Percentiles rank a stretch among this genome's conserved stretches.
Conservation (phyloP, 108 stramenopile genomes). For the Conticribra guillardii region DNA sequence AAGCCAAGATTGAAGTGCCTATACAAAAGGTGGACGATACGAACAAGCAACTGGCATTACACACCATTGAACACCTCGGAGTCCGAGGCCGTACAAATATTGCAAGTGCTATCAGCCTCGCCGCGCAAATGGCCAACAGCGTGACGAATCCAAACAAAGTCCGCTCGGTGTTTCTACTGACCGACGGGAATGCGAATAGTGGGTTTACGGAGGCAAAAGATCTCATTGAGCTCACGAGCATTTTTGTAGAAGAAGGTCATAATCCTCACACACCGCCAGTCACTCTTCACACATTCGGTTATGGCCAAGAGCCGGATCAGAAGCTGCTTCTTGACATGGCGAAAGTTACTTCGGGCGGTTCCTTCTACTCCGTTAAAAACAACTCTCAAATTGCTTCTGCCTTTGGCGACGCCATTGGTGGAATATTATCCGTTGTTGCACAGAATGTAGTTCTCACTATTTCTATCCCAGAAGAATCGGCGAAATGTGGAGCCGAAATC, state of each 20-base stretch:
- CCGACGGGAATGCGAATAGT: slow-evolving; percentile 74
- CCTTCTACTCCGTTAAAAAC: slow-evolving; percentile 64
- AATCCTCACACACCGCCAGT: slow-evolving; percentile 30
- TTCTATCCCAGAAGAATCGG: slow-evolving; percentile 30
- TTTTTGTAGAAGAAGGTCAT: slow-evolving; percentile 34
- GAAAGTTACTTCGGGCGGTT: slow-evolving; percentile 45
- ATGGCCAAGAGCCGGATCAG: slow-evolving; percentile 61
- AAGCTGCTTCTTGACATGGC: slow-evolving; percentile 52
- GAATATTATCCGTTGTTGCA: slow-evolving; percentile 64
- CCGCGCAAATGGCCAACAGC: slow-evolving; percentile 36
- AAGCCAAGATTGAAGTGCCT: slow-evolving; percentile 53
- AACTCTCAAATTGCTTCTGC: slow-evolving; percentile 56
- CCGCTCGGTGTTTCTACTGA: slow-evolving; percentile 63
- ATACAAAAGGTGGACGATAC: slow-evolving; percentile 33
- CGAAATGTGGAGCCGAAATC: slow-evolving; percentile 39
- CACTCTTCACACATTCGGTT: slow-evolving; percentile 68
- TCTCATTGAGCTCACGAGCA: slow-evolving; percentile 42
- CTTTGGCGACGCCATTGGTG: slow-evolving; percentile 77
- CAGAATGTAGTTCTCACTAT: slow-evolving; percentile 58
- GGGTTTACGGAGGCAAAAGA: slow-evolving; percentile 47
- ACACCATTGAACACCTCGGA: slow-evolving; percentile 39
- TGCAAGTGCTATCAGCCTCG: slow-evolving; percentile 42
- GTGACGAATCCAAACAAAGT: slow-evolving; percentile 49
- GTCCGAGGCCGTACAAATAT: slow-evolving; percentile 60
- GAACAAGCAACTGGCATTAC: slow-evolving; percentile 35